Percentiles rank a stretch among this genome's conserved stretches.
Evolutionary conservation across 208 protist species (phyloP).

Genomic region (Leishmania arabica): DNA sequence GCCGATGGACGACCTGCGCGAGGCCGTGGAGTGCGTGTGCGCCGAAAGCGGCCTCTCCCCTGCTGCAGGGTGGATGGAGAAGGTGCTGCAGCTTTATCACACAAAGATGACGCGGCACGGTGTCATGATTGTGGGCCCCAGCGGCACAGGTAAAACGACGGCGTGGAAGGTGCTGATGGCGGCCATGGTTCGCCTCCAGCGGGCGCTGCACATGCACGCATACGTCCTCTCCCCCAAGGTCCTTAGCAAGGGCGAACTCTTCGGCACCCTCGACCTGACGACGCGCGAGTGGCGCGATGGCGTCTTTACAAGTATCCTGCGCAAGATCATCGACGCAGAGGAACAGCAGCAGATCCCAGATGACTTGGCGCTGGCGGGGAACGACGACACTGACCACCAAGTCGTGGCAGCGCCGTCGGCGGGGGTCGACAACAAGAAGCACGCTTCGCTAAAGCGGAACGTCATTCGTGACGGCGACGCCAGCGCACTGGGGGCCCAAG

Average conservation of each 20-base stretch:
- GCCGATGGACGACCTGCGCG: constrained; percentile 55
- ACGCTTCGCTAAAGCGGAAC: not conserved
- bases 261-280: constrained; percentile 97
- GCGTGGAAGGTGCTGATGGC: constrained; percentile 95
- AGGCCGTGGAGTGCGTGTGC: constrained; percentile 85
- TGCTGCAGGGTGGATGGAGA: constrained; percentile 94
- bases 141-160: constrained; percentile 97
- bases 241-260: constrained; percentile 97
- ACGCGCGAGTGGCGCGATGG: constrained; percentile 99
- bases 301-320: constrained; percentile 97
- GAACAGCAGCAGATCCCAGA: constrained; percentile 58
- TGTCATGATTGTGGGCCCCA: constrained; percentile 99
- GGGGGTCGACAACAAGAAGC: not conserved
- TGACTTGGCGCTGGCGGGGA: constrained; percentile 17
- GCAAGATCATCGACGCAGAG: constrained; percentile 96
- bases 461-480: not conserved
- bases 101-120: constrained; percentile 98
- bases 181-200: constrained; percentile 86
- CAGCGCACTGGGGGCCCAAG: not conserved
- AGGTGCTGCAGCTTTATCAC: constrained; percentile 97
- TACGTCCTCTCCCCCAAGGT: constrained; percentile 99
- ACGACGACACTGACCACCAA: constrained; percentile 6
- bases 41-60: constrained; percentile 58
- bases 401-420: not conserved
- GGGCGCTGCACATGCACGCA: constrained; percentile 77